phyloP scores from a whole-genome alignment of 78 protist species.

The Dictyostelium purpureum region DNA sequence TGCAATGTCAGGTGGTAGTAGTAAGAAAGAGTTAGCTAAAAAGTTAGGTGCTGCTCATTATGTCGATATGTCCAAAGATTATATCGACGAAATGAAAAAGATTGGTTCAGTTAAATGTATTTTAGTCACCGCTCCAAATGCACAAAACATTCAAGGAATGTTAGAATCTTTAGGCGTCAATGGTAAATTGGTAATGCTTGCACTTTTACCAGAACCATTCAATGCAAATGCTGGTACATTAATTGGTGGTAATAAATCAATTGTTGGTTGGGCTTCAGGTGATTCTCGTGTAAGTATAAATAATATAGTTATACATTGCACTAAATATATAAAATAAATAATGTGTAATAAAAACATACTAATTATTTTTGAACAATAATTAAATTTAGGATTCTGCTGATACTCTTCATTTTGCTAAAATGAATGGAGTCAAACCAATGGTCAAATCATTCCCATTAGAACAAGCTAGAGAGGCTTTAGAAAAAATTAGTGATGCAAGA shows the following conservation, averaged over 20 bases:
- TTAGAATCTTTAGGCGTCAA: neutral
- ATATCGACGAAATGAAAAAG: neutral
- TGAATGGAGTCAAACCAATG: neutral
- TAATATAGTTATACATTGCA: too few species aligned
- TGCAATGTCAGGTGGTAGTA: slow-evolving; percentile 35
- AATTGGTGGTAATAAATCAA: neutral
- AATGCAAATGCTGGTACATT: neutral
- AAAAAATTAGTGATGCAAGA: slow-evolving; percentile 8
- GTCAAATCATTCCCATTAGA: slow-evolving; percentile 3
- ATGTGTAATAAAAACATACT: too few species aligned
- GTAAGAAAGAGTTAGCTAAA: neutral
- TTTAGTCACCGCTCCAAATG: neutral
- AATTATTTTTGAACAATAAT: too few species aligned
- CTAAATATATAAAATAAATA: too few species aligned
- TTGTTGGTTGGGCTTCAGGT: neutral
- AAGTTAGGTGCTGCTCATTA: slow-evolving; percentile 60
- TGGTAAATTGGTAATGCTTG: slow-evolving; percentile 5
- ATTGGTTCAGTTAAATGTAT: slow-evolving; percentile 1
- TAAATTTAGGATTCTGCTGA: slow-evolving; percentile 7
- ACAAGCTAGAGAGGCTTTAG: neutral
- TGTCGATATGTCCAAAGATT: neutral
- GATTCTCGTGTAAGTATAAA: slow-evolving; percentile 17
- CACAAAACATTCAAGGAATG: neutral
- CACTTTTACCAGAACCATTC: neutral
- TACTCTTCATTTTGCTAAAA: neutral